Evolutionary conservation across 2,329 filamentous ascomycete species (phyloP).

Genomic region (Rosellinia necatrix): DNA sequence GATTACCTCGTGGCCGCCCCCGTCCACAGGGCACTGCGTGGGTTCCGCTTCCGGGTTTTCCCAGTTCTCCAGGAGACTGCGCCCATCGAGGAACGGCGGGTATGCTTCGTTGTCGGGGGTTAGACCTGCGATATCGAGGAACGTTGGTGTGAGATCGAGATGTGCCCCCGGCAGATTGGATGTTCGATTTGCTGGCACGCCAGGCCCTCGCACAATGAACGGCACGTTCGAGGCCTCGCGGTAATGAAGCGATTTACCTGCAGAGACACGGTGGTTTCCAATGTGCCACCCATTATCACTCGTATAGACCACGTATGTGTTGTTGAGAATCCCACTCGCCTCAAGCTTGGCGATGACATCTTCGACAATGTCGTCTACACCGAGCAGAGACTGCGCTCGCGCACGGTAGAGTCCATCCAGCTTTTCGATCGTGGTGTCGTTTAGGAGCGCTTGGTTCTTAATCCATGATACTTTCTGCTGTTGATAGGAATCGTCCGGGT

Average conservation of each 20-base stretch:
- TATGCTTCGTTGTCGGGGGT: neutral
- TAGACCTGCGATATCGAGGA: slow-evolving; percentile 24
- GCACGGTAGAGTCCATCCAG: slow-evolving; percentile 16
- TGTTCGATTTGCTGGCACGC: slow-evolving; percentile 17
- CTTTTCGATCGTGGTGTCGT: slow-evolving; percentile 9
- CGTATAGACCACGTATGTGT: slow-evolving; percentile 27
- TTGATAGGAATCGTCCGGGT: slow-evolving; percentile 19
- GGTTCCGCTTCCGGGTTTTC: slow-evolving; percentile 1
- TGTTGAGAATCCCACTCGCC: slow-evolving; percentile 26
- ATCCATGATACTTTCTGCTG: slow-evolving; percentile 22
- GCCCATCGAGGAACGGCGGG: slow-evolving; percentile 24
- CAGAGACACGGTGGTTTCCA: slow-evolving; percentile 18
- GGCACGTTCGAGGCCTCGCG: slow-evolving; percentile 21
- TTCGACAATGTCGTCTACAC: slow-evolving; percentile 43
- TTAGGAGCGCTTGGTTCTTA: slow-evolving; percentile 5
- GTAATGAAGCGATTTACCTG: slow-evolving; percentile 24
- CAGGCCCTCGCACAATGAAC: slow-evolving; percentile 25
- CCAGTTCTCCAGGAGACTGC: slow-evolving; percentile 23
- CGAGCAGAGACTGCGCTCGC: slow-evolving; percentile 34
- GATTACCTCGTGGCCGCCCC: slow-evolving; percentile 21
- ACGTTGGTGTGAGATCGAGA: slow-evolving; percentile 26
- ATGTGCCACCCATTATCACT: slow-evolving; percentile 26
- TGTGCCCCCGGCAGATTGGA: slow-evolving; percentile 19
- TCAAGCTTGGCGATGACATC: slow-evolving; percentile 39
- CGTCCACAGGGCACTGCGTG: slow-evolving; percentile 7